Conservation (phyloP, 2,329 filamentous ascomycete species). For the Blumeria hordei region DNA sequence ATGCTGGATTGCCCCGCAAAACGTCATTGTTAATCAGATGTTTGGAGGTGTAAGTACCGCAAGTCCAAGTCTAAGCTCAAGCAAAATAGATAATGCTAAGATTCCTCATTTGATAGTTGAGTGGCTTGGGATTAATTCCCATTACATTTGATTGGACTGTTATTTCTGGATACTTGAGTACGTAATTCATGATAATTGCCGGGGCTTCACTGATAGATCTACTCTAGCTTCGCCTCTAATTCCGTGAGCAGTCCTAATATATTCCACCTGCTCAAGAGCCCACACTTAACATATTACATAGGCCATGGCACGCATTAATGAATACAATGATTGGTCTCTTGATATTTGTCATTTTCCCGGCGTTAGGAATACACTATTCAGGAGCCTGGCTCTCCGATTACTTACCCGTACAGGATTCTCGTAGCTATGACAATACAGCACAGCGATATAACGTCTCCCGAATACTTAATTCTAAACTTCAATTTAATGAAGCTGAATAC, state of each 20-base stretch:
- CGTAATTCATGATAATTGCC: not conserved
- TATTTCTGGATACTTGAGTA: conserved; percentile 18
- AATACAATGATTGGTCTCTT: conserved; percentile 29
- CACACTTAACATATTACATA: not conserved
- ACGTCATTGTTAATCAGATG: conserved; percentile 42
- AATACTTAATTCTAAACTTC: conserved; percentile 29
- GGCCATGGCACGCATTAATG: conserved; percentile 28
- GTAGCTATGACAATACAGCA: conserved; percentile 40
- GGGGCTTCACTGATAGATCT: not conserved
- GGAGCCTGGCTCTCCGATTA: conserved; percentile 39
- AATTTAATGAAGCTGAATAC: conserved; percentile 37
- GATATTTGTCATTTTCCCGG: conserved; percentile 34
- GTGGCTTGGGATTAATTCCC: conserved; percentile 41
- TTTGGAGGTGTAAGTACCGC: conserved; percentile 32
- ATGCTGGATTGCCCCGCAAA: conserved; percentile 48
- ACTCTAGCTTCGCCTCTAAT: not conserved
- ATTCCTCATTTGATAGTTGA: not conserved
- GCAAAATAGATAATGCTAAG: not conserved
- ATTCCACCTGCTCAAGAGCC: no score
- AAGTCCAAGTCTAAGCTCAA: not conserved
- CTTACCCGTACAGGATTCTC: conserved; percentile 33
- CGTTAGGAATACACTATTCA: conserved; percentile 37
- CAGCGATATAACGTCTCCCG: conserved; percentile 30
- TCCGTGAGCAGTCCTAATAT: not conserved
- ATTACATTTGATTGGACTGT: conserved; percentile 61